Evolutionary conservation across 169 alveolate species (phyloP).

Genomic region (Plasmodium relictum): DNA sequence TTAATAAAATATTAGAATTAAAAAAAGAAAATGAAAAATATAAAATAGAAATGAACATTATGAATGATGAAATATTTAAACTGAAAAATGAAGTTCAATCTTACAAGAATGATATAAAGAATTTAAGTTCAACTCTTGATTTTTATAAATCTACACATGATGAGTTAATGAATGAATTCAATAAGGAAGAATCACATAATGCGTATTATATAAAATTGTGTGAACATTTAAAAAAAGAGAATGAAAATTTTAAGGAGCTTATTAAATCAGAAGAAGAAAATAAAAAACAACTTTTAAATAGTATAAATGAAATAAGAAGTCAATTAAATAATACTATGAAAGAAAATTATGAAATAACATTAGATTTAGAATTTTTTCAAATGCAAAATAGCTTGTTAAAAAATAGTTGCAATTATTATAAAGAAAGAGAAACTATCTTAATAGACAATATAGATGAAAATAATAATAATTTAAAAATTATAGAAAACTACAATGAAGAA

Average conservation of each 20-base stretch:
- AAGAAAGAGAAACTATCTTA: slow-evolving; percentile 43
- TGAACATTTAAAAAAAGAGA: slow-evolving; percentile 50
- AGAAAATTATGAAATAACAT: slow-evolving; percentile 56
- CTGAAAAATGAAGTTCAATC: slow-evolving; percentile 20
- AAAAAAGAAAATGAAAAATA: slow-evolving; percentile 57
- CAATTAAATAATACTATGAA: slow-evolving; percentile 49
- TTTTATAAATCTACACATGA: slow-evolving; percentile 76
- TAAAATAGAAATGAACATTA: slow-evolving; percentile 54
- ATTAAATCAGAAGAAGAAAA: slow-evolving; percentile 48
- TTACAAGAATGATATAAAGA: slow-evolving; percentile 64
- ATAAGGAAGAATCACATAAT: slow-evolving; percentile 66
- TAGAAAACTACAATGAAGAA: slow-evolving; percentile 36
- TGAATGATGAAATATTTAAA: slow-evolving; percentile 62
- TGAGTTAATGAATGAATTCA: slow-evolving; percentile 65
- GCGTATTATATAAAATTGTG: slow-evolving; percentile 46
- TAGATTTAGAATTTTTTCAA: slow-evolving; percentile 64
- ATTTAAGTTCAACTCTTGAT: slow-evolving; percentile 51
- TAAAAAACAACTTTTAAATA: slow-evolving; percentile 33
- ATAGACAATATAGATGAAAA: slow-evolving; percentile 35
- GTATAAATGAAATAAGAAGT: slow-evolving; percentile 39
- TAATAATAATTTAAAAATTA: slow-evolving; percentile 16
- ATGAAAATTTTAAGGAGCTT: slow-evolving; percentile 45
- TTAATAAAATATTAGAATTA: slow-evolving; percentile 67
- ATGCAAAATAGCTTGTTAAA: slow-evolving; percentile 51
- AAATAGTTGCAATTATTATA: slow-evolving; percentile 49